phyloP scores from a whole-genome alignment of 75 land plant genomes.

The Gnetum montanum region DNA sequence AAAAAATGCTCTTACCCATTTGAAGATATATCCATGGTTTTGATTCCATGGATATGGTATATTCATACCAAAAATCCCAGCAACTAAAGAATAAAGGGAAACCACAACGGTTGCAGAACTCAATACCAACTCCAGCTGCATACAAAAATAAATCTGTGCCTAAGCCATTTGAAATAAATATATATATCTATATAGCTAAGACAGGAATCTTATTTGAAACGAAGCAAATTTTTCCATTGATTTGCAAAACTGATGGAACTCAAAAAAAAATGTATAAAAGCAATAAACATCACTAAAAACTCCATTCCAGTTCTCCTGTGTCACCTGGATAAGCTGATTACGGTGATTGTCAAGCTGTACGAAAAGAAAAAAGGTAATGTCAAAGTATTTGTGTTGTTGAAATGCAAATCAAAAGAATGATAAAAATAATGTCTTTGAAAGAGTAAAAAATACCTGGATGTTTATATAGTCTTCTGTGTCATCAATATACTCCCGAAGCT shows the following conservation, averaged over 20 bases:
- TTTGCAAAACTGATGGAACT: too few species aligned
- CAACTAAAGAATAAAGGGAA: slow-evolving; percentile 82
- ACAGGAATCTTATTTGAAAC: too few species aligned
- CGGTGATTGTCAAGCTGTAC: slow-evolving; percentile 98
- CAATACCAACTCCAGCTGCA: slow-evolving; percentile 87
- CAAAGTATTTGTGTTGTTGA: slow-evolving; percentile 4
- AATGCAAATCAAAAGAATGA: too few species aligned
- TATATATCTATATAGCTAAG: too few species aligned
- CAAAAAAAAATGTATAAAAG: too few species aligned
- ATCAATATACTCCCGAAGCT: slow-evolving; percentile 98
- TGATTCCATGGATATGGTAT: slow-evolving; percentile 90
- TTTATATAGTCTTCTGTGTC: slow-evolving; percentile 98
- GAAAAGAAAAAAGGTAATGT: too few species aligned
- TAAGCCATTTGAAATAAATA: too few species aligned
- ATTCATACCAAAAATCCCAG: slow-evolving; percentile 97
- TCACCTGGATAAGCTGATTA: slow-evolving; percentile 96
- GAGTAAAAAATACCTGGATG: slow-evolving; percentile 65
- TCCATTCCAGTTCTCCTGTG: too few species aligned
- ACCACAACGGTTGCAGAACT: slow-evolving; percentile 86
- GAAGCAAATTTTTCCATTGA: too few species aligned
- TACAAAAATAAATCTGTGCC: background rate
- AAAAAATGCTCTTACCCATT: slow-evolving; percentile 96
- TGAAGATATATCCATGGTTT: slow-evolving; percentile 58
- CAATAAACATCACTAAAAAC: too few species aligned
- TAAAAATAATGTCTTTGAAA: too few species aligned